A percentile compares a stretch with the other conserved stretches of the same genome.
phyloP scores from a whole-genome alignment of 2,329 filamentous ascomycete species.

The Drechmeria coniospora region DNA sequence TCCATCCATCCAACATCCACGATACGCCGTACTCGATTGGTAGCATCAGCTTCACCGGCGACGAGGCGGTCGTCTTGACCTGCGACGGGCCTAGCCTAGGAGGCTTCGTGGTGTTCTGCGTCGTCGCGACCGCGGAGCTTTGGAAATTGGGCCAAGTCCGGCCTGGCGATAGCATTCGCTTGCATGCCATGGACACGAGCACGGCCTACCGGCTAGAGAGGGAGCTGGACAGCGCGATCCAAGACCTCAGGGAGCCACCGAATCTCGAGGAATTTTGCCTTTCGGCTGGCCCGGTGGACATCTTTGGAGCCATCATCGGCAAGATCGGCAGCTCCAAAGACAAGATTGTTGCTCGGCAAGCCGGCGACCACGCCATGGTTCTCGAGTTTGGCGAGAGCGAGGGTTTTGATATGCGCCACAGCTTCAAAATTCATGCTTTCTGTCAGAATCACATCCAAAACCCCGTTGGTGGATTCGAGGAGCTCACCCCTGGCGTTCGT shows the following conservation, averaged over 20 bases:
- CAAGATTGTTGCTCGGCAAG: constrained; percentile 11
- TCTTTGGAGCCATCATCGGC: constrained; percentile 5
- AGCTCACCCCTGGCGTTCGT: constrained; percentile 18
- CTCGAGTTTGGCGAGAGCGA: constrained; percentile 16
- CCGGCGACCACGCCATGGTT: constrained; percentile 18
- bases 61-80: constrained; percentile 22
- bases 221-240: constrained; percentile 9
- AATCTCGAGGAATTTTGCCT: not conserved
- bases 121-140: constrained; percentile 21
- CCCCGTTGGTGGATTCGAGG: constrained; percentile 14
- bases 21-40: constrained; percentile 24
- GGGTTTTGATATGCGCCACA: constrained; percentile 16
- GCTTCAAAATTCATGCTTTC: constrained; percentile 18
- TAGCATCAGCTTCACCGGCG: constrained; percentile 26
- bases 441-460: constrained; percentile 13
- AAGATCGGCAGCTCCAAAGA: constrained; percentile 6
- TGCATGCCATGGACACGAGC: constrained; percentile 14
- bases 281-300: not conserved
- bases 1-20: constrained; percentile 26
- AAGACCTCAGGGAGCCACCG: constrained; percentile 5
- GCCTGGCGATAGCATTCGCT: constrained; percentile 21
- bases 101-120: constrained; percentile 23
- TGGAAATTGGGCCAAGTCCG: constrained; percentile 26
- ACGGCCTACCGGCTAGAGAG: constrained; percentile 11
- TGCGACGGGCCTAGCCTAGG: constrained; percentile 25